Evolutionary conservation across 305 asterid species (phyloP), one percentile per base, ranked within the genome.

Genomic region (Fraxinus velutina): DNA sequence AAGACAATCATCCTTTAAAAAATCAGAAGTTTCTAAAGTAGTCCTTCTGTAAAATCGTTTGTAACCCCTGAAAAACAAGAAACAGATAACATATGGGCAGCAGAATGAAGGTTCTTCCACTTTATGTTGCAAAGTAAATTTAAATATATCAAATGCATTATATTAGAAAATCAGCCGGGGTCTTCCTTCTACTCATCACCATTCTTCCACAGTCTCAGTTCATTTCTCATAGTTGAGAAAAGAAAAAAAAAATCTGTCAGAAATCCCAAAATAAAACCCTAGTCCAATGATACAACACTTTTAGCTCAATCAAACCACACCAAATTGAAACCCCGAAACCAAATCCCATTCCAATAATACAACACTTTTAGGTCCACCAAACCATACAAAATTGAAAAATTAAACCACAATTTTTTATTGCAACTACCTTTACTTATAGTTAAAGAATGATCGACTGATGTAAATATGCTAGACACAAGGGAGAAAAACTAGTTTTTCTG

Each of bases 1-100:
- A 80, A 95, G 91, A 88, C 93, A 90, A 82, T 95, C 97, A 85
- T 92, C 94, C 92, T 95, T 95, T 78, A 95, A 90, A 86, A 89
- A 95, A 86, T 95, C 97, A 79, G 99, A 95, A 47, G 92, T 83
- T 89, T 95, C 99, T 79, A 95, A 87, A 78, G 88, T 88, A 19
- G 90, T 60, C 86, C 99, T 90, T 82, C 92, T 88, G 84, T 87
- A 95, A 88, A 95, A 95, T 24, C 97, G 92, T 80, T 93, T 93
- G 82, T 95, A 95, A 77, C 99, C 99, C 99, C 99, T 95, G 90
- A 75, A 88, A 81, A 77, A 79, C 83, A 88, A 78, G 86, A 27
- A 70, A 83, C 73, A 5, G 34, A 36, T 37, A 50, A 78, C 33
- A 75, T 75, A 12, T 75, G 70, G 33, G 19, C 32, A 27, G 70